Conservation (phyloP, 2,329 filamentous ascomycete species). For the Fusarium heterosporum region DNA sequence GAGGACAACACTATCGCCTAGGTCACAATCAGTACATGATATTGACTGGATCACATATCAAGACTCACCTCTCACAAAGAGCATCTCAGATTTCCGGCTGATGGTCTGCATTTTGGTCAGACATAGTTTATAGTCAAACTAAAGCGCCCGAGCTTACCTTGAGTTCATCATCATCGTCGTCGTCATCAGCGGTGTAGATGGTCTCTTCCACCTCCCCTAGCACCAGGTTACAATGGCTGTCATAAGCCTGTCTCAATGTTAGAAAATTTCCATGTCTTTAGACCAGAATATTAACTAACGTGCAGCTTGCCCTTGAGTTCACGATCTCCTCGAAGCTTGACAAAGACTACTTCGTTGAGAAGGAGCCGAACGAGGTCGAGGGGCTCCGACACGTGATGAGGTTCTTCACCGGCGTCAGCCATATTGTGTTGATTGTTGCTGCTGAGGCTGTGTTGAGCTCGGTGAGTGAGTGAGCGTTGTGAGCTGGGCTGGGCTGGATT, state of each 20-base stretch:
- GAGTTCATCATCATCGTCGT: conserved; percentile 84
- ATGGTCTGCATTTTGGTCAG: conserved; percentile 72
- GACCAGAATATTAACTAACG: conserved; percentile 63
- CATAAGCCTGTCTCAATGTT: conserved; percentile 79
- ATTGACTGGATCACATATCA: neutral
- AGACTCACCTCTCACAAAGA: conserved; percentile 91
- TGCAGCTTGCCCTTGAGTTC: conserved; percentile 96
- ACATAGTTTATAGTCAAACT: neutral
- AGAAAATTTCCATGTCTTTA: conserved; percentile 5
- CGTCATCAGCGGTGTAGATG: conserved; percentile 91
- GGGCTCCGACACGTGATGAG: conserved; percentile 83
- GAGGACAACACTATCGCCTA: conserved; percentile 79
- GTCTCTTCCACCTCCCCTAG: conserved; percentile 98
- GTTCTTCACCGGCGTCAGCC: conserved; percentile 84
- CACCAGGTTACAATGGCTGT: conserved; percentile 97
- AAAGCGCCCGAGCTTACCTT: conserved; percentile 64
- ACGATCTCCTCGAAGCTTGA: conserved; percentile 94
- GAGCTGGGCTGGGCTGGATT: conserved; percentile 8
- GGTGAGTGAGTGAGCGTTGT: conserved; percentile 9
- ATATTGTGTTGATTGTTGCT: conserved; percentile 61
- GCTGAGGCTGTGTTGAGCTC: conserved; percentile 9
- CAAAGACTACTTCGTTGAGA: conserved; percentile 95
- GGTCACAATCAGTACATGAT: conserved; percentile 38
- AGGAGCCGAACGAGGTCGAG: conserved; percentile 95
- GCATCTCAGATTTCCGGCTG: conserved; percentile 98